phyloP scores from a whole-genome alignment of 169 alveolate genomes.

The Eimeria mitis region DNA sequence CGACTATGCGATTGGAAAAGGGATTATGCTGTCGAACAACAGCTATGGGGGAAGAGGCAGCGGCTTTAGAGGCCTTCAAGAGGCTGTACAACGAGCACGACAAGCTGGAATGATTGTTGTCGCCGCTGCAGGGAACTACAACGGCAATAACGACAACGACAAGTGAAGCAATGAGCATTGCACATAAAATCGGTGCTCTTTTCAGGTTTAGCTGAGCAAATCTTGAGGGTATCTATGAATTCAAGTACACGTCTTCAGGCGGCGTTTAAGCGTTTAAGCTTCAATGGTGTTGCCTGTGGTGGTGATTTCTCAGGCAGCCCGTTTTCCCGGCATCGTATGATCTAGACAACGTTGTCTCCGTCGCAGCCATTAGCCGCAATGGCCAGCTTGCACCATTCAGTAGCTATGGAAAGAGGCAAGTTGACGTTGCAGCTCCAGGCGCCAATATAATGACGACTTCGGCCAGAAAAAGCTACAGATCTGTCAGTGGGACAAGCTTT shows the following conservation, averaged over 20 bases:
- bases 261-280: neutral
- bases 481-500: constrained; percentile 87
- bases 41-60: constrained; percentile 88
- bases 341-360: constrained; percentile 83
- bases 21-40: constrained; percentile 86
- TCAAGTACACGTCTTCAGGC: neutral
- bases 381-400: constrained; percentile 82
- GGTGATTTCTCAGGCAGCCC: constrained; percentile 67
- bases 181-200: neutral
- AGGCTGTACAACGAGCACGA: constrained; percentile 83
- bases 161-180: constrained; percentile 59
- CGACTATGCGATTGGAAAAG: constrained; percentile 87
- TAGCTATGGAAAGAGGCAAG: constrained; percentile 79
- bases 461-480: constrained; percentile 71
- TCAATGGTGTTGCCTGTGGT: neutral
- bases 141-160: constrained; percentile 83
- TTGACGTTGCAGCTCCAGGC: constrained; percentile 85
- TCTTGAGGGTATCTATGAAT: neutral
- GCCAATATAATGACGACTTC: constrained; percentile 77
- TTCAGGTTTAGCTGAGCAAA: neutral
- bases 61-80: constrained; percentile 83
- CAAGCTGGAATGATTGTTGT: constrained; percentile 84
- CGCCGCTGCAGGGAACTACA: constrained; percentile 85
- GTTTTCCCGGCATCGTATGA: constrained; percentile 81
- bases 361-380: constrained; percentile 78